A percentile compares a stretch with the other conserved stretches of the same genome.
Evolutionary conservation across 1,139 yeast species (phyloP).

Genomic region (Lodderomyces parapsilosis): DNA sequence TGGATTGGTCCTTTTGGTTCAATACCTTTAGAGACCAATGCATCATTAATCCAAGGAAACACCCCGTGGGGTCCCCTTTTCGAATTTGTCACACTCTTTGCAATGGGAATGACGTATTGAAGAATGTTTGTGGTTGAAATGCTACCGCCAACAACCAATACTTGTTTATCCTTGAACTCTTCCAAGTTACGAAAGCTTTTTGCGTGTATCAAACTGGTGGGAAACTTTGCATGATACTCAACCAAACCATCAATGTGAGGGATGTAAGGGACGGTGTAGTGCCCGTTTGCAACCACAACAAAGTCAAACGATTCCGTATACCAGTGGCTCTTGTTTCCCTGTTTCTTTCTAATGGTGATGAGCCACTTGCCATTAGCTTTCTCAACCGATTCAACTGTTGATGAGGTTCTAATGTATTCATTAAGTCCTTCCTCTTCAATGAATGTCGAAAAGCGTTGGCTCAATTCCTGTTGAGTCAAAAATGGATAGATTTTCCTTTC

Average conservation of each 20-base stretch:
- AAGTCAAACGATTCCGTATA: slow-evolving; percentile 45
- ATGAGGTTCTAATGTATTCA: slow-evolving; percentile 34
- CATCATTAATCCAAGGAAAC: slow-evolving; percentile 33
- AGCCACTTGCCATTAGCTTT: slow-evolving; percentile 43
- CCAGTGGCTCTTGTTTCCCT: slow-evolving; percentile 30
- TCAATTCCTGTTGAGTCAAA: slow-evolving; percentile 38
- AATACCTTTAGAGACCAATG: slow-evolving; percentile 37
- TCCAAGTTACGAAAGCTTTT: slow-evolving; percentile 55
- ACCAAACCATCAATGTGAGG: slow-evolving; percentile 53
- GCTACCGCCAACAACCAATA: slow-evolving; percentile 51
- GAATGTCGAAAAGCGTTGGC: slow-evolving; percentile 27
- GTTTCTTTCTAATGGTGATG: slow-evolving; percentile 30
- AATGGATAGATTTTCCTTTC: slow-evolving; percentile 36
- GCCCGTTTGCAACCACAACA: slow-evolving; percentile 55
- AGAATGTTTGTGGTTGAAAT: slow-evolving; percentile 51
- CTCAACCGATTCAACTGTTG: slow-evolving; percentile 37
- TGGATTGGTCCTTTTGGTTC: slow-evolving; percentile 29
- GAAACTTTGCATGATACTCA: slow-evolving; percentile 44
- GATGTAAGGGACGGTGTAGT: slow-evolving; percentile 49
- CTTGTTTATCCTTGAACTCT: slow-evolving; percentile 40
- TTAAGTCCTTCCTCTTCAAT: slow-evolving; percentile 28
- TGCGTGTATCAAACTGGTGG: slow-evolving; percentile 56
- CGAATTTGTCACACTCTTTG: slow-evolving; percentile 36
- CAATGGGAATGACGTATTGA: slow-evolving; percentile 47
- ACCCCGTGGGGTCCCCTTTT: slow-evolving; percentile 31